Evolutionary conservation across 768 basidiomycete genomes (phyloP).

Genomic region (Leccinum truebloodii): DNA sequence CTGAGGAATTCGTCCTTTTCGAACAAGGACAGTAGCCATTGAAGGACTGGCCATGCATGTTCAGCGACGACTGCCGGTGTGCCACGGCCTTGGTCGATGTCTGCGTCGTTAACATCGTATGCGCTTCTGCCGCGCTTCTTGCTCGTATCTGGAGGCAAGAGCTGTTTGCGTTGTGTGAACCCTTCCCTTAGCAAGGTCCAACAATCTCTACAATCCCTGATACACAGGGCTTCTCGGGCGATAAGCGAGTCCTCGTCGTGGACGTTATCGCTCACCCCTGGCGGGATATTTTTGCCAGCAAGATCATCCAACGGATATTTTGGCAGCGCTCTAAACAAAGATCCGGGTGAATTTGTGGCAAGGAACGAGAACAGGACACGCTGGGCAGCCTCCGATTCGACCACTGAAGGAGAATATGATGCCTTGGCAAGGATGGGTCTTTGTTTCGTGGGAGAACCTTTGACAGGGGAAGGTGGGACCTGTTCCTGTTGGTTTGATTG

Average conservation of each 20-base stretch:
- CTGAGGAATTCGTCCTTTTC: slow-evolving; percentile 59
- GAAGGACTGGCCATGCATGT: slow-evolving; percentile 70
- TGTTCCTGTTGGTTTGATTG: slow-evolving; percentile 23
- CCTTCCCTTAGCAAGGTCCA: slow-evolving; percentile 63
- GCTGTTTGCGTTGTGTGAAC: slow-evolving; percentile 43
- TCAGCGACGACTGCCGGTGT: slow-evolving; percentile 46
- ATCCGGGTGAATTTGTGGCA: slow-evolving; percentile 54
- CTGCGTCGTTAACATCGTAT: slow-evolving; percentile 28
- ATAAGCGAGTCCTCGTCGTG: slow-evolving; percentile 56
- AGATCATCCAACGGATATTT: slow-evolving; percentile 37
- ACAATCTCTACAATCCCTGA: slow-evolving; percentile 54
- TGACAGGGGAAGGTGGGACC: slow-evolving; percentile 34
- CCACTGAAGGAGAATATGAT: slow-evolving; percentile 43
- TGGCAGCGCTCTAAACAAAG: slow-evolving; percentile 57
- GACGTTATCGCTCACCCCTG: slow-evolving; percentile 27
- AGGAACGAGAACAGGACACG: slow-evolving; percentile 56
- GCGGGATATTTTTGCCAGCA: slow-evolving; percentile 4
- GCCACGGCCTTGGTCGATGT: slow-evolving; percentile 21
- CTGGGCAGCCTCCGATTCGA: slow-evolving; percentile 52
- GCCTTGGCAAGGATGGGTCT: slow-evolving; percentile 40
- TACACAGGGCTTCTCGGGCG: slow-evolving; percentile 52
- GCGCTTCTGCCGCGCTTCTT: slow-evolving; percentile 36
- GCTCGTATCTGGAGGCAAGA: slow-evolving; percentile 17
- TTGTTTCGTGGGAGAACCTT: slow-evolving; percentile 52
- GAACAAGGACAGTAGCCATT: slow-evolving; percentile 66